Conservation (phyloP, 768 basidiomycete species). For the Russula sp. region DNA sequence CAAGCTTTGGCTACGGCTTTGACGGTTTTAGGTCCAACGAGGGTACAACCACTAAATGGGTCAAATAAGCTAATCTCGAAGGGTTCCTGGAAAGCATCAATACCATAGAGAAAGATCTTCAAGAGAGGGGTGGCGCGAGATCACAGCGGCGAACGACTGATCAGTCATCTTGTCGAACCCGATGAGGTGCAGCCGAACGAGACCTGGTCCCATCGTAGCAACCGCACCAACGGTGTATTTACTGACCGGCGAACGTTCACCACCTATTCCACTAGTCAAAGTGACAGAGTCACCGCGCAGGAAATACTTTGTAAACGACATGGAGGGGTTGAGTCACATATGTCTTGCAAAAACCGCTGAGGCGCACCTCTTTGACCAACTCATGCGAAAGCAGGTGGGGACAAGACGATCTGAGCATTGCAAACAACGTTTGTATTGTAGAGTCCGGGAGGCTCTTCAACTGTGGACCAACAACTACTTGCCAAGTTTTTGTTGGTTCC, state of each 20-base stretch:
- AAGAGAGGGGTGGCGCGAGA: constrained; percentile 41
- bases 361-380: constrained; percentile 49
- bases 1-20: constrained; percentile 40
- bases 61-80: constrained; percentile 8
- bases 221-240: constrained; percentile 46
- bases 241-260: constrained; percentile 34
- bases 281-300: constrained; percentile 46
- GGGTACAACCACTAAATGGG: constrained; percentile 49
- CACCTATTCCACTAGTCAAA: constrained; percentile 45
- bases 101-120: constrained; percentile 52
- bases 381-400: constrained; percentile 49
- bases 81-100: constrained; percentile 13
- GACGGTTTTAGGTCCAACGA: constrained; percentile 47
- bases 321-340: background rate
- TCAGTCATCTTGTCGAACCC: constrained; percentile 52
- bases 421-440: constrained; percentile 45
- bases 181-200: constrained; percentile 42
- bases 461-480: constrained; percentile 32
- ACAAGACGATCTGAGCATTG: constrained; percentile 43
- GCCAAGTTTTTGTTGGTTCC: constrained; percentile 27
- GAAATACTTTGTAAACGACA: constrained; percentile 45
- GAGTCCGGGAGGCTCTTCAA: constrained; percentile 48
- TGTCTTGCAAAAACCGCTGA: background rate
- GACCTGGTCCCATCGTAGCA: constrained; percentile 21
- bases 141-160: constrained; percentile 42